A percentile compares a stretch with the other conserved stretches of the same genome.
Conservation (phyloP, 176 grass and related monocot genomes). For the Paspalum vaginatum region DNA sequence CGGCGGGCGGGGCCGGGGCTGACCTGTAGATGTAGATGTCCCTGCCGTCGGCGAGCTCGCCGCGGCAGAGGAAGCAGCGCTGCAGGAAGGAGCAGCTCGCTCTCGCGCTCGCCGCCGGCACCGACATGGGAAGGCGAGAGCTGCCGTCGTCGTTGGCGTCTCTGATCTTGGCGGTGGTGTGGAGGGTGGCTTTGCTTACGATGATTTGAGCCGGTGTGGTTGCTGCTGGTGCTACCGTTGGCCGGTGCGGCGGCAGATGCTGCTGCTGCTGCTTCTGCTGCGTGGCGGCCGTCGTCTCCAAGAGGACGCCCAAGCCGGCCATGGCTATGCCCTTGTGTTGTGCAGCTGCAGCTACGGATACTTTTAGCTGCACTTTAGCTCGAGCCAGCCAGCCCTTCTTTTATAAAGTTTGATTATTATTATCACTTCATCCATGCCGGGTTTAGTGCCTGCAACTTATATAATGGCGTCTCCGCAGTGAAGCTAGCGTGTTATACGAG, state of each 20-base stretch:
- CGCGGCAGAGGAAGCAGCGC: slow-evolving; percentile 49
- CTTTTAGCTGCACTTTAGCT: no score
- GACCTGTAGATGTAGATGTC: slow-evolving; percentile 71
- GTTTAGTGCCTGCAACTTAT: no score
- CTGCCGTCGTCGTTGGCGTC: no score
- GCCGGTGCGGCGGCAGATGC: not conserved
- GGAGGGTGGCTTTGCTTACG: slow-evolving; percentile 39
- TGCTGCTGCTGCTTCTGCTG: not conserved
- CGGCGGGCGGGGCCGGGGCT: not conserved
- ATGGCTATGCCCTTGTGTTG: not conserved
- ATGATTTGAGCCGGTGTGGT: slow-evolving; percentile 9
- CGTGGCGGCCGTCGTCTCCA: not conserved
- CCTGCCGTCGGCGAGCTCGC: slow-evolving; percentile 35
- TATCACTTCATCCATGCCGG: no score
- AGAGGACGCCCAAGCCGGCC: slow-evolving; percentile 42
- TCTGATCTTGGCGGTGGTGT: not conserved
- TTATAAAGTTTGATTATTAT: no score
- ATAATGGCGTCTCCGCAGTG: no score
- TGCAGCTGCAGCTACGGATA: no score
- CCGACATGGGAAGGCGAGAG: not conserved
- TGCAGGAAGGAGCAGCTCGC: slow-evolving; percentile 43
- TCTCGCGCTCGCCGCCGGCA: no score
- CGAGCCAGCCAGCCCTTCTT: no score
- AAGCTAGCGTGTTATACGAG: no score
- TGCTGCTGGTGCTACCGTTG: not conserved